Base-by-base conservation (phyloP, 306 rosid genomes). In the Oemleria cerasiformis region DNA sequence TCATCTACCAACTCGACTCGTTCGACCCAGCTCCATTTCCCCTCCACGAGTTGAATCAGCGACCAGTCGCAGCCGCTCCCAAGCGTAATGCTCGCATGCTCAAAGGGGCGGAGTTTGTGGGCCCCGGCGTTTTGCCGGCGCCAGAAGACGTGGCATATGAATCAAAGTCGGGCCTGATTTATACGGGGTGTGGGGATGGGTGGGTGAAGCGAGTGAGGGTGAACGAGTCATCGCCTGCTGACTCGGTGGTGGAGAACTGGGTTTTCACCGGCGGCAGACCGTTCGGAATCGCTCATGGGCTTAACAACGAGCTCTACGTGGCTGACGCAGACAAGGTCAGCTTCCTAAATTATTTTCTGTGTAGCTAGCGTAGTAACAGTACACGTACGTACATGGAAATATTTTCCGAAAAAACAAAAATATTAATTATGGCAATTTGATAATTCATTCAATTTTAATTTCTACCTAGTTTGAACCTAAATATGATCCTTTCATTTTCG, bases 221-320 rank as follows among this genome's bases (percentile, higher is more conserved):
- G 62, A 84, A 77, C 56, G 86, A 89, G 38, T 87, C 2, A 25
- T 25, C 86, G 36, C 87, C 21, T 25, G 62, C 48, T 69, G 78
- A 86, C 79, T 73, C 89, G 60, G 75, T 39, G 11, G 84, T 90
- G 16, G 85, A 84, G 41, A 57, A 80, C 2, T 93, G 97, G 98
- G 85, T 84, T 21, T 74, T 84, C 79, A 88, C 93, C 0, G 93
- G 89, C 1, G 98, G 98, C 9, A 80, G 98, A 6, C 97, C 98
- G 0, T 88, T 93, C 1, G 97, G 98, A 17, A 73, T 93, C 0
- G 93, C 84, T 53, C 60, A 74, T 12, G 76, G 77, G 1, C 34
- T 0, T 0, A 10, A 75, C 25, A 73, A 81, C 4, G 67, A 76
- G 0, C 68, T 93, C 25, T 45, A 87, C 0, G 88, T 87, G 9